Percentiles rank a stretch among this genome's conserved stretches.
Conservation (phyloP, 2,329 filamentous ascomycete genomes). For the Incumbomyces delicatus region DNA sequence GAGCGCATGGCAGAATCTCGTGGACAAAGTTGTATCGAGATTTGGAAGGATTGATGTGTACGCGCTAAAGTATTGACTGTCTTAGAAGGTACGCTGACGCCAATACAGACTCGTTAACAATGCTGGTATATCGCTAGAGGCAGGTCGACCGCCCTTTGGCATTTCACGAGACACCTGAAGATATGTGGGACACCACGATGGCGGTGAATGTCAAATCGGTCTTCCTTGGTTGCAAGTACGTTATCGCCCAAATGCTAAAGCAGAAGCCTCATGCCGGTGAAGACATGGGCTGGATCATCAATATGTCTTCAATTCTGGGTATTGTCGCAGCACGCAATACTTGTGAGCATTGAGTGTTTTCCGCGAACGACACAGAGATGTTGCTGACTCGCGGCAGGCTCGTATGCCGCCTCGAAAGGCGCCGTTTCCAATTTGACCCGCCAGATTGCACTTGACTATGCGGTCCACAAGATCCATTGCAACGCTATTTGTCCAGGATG, state of each 20-base stretch:
- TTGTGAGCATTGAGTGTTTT: too few relatives aligned
- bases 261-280: slow-evolving; percentile 9
- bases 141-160: slow-evolving; percentile 10
- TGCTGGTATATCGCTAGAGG: slow-evolving; percentile 56
- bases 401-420: slow-evolving; percentile 41
- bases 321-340: slow-evolving; percentile 5
- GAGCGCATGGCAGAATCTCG: slow-evolving; percentile 9
- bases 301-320: slow-evolving; percentile 15
- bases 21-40: background rate
- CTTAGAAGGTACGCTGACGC: background rate
- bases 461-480: slow-evolving; percentile 30
- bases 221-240: slow-evolving; percentile 89
- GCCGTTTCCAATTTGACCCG: slow-evolving; percentile 38
- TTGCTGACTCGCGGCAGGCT: too few relatives aligned
- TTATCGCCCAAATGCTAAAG: slow-evolving; percentile 40
- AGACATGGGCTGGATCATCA: slow-evolving; percentile 36
- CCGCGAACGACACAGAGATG: too few relatives aligned
- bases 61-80: too few relatives aligned
- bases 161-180: slow-evolving; percentile 41
- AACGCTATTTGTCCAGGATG: slow-evolving; percentile 34
- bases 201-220: slow-evolving; percentile 94
- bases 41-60: slow-evolving; percentile 1
- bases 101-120: slow-evolving; percentile 89
- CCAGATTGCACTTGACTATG: slow-evolving; percentile 33
- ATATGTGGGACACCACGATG: slow-evolving; percentile 87